A percentile compares a stretch with the other conserved stretches of the same genome.
phyloP scores from a whole-genome alignment of 129 eudicot genomes.

The Lonicera japonica region DNA sequence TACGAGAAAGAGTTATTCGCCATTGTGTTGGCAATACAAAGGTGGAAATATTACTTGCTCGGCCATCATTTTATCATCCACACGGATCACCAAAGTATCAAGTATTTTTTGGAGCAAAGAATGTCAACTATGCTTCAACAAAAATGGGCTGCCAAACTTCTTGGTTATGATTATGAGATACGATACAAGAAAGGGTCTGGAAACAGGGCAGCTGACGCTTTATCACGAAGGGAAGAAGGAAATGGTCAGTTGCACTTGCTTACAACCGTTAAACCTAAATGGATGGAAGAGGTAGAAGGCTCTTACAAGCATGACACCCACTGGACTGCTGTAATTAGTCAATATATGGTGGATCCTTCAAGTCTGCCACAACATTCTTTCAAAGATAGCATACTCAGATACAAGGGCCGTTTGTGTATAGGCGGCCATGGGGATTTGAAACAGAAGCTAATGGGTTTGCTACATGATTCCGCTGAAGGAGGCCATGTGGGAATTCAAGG shows the following conservation, averaged over 20 bases:
- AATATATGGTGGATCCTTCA: too few species aligned
- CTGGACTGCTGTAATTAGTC: neutral
- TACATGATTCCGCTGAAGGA: neutral
- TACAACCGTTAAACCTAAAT: neutral
- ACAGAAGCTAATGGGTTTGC: too few species aligned
- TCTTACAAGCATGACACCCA: neutral
- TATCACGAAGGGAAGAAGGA: neutral
- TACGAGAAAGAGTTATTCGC: neutral
- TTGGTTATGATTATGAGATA: neutral
- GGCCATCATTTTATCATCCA: neutral
- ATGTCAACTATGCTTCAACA: neutral
- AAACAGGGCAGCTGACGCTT: neutral
- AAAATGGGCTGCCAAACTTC: neutral
- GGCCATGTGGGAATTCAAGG: too few species aligned
- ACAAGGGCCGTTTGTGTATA: neutral
- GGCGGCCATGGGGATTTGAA: neutral
- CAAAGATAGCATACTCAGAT: neutral
- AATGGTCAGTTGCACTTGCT: neutral
- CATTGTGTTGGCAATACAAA: neutral
- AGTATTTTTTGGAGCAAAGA: neutral
- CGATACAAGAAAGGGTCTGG: neutral
- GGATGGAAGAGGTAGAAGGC: neutral
- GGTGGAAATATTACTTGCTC: neutral
- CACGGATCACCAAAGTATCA: neutral
- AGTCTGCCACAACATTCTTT: too few species aligned